Conservation (phyloP, 306 rosid genomes). For the Vigna angularis region DNA sequence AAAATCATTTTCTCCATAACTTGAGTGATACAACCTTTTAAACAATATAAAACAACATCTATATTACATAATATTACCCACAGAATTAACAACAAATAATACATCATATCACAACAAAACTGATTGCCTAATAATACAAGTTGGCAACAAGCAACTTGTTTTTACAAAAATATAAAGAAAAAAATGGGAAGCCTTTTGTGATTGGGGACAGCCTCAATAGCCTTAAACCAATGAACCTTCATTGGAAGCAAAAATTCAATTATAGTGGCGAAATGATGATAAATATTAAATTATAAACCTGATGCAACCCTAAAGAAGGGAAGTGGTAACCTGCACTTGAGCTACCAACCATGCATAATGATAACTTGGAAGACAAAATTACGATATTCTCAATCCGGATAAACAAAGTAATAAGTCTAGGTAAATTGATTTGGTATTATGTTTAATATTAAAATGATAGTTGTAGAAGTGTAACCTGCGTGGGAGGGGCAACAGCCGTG, state of each 20-base stretch:
- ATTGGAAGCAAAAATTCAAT: not conserved
- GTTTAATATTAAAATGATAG: not conserved
- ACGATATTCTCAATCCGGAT: not conserved
- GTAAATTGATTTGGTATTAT: not conserved
- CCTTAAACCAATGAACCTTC: not conserved
- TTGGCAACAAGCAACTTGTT: too few species aligned
- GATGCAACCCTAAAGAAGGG: slow-evolving; percentile 26
- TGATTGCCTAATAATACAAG: not conserved
- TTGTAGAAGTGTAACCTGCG: slow-evolving; percentile 55
- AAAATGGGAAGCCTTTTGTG: not conserved
- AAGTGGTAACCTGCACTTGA: not conserved
- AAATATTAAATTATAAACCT: slow-evolving; percentile 8
- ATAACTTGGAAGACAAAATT: not conserved
- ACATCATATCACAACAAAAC: too few species aligned
- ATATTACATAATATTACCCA: too few species aligned
- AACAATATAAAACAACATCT: too few species aligned
- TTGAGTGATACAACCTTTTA: not conserved
- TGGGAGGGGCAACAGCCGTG: slow-evolving; percentile 50
- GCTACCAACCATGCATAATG: not conserved
- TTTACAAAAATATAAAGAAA: too few species aligned
- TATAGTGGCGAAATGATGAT: not conserved
- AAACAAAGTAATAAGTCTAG: not conserved
- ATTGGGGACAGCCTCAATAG: not conserved
- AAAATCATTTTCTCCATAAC: not conserved
- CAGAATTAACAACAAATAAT: not conserved